phyloP scores from a whole-genome alignment of 257 asterid genomes.

The Solanum megistacrolobum region DNA sequence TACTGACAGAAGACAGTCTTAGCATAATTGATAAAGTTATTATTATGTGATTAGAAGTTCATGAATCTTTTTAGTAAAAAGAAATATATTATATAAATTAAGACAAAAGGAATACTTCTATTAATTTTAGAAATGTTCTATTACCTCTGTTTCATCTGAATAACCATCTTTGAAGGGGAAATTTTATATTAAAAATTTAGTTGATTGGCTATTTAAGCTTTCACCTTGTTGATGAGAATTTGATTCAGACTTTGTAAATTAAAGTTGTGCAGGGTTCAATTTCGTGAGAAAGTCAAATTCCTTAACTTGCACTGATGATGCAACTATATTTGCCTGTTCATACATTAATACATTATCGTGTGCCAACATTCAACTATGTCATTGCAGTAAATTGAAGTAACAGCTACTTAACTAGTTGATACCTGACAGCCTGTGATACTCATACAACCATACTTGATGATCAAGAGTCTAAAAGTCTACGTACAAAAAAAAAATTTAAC shows the following conservation, averaged over 20 bases:
- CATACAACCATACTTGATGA: not conserved
- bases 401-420: not conserved
- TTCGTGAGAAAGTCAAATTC: not conserved
- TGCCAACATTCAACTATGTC: not conserved
- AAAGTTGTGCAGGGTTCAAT: not conserved
- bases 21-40: not conserved
- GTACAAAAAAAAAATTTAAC: not conserved
- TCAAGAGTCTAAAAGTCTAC: not conserved
- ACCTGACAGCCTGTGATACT: not conserved
- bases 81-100: not conserved
- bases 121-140: too few relatives aligned
- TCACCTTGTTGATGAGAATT: not conserved
- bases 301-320: not conserved
- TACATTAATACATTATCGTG: not conserved
- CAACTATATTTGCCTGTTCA: not conserved
- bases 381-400: not conserved
- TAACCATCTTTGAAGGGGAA: not conserved
- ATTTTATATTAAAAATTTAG: too few relatives aligned
- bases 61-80: too few relatives aligned
- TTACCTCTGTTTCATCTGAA: not conserved
- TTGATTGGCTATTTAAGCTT: too few relatives aligned
- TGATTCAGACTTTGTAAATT: not conserved
- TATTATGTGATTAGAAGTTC: not conserved
- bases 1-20: not conserved
- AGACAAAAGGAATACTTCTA: not conserved